Percentiles rank a stretch among this genome's conserved stretches.
phyloP scores from a whole-genome alignment of 2,329 filamentous ascomycete genomes.

The Boeremia exigua region DNA sequence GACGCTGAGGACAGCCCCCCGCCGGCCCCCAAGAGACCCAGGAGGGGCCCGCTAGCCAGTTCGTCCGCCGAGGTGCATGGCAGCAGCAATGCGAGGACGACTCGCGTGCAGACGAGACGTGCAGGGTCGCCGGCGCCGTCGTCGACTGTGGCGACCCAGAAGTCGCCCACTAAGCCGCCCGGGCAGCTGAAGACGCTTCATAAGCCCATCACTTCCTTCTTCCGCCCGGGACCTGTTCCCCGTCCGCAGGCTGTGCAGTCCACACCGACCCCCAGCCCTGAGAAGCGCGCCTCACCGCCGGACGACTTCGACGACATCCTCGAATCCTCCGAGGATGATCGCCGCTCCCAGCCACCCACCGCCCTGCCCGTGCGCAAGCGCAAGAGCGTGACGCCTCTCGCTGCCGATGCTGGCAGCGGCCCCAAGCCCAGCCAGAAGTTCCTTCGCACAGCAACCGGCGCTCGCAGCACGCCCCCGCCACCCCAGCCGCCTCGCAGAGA shows the following conservation, averaged over 20 bases:
- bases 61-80: conserved; percentile 23
- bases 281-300: conserved; percentile 40
- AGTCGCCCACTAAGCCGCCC: conserved; percentile 40
- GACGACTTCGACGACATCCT: conserved; percentile 47
- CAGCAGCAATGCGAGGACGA: conserved; percentile 24
- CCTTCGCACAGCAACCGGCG: conserved; percentile 47
- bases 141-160: conserved; percentile 22
- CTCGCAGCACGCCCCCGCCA: conserved; percentile 37
- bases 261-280: conserved; percentile 48
- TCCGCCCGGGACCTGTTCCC: conserved; percentile 52
- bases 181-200: conserved; percentile 47
- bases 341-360: conserved; percentile 23
- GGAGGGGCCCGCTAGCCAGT: conserved; percentile 37
- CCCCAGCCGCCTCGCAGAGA: conserved; percentile 30
- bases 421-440: conserved; percentile 53
- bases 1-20: conserved; percentile 41
- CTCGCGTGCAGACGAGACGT: conserved; percentile 28
- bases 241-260: conserved; percentile 49
- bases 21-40: conserved; percentile 41
- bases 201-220: conserved; percentile 58
- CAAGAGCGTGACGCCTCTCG: conserved; percentile 23
- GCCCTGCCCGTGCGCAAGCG: conserved; percentile 41
- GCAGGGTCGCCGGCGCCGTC: conserved; percentile 31
- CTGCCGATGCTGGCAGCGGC: conserved; percentile 23
- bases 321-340: conserved; percentile 45